Conservation (phyloP, 2,329 filamentous ascomycete genomes). For the Colletotrichum australisinense region DNA sequence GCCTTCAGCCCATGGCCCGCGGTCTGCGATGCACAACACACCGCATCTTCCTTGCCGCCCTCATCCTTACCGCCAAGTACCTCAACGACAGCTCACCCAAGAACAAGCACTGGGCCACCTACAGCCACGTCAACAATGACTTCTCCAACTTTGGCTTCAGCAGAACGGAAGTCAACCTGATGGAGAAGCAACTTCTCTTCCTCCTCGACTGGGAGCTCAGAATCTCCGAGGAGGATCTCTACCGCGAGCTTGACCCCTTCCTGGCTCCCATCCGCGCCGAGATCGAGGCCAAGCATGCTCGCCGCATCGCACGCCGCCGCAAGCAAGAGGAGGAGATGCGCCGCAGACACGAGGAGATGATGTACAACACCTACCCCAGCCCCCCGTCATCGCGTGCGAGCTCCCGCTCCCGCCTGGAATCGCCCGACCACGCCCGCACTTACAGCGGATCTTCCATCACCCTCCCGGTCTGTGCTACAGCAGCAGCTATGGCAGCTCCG, state of each 20-base stretch:
- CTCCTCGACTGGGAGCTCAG: constrained; percentile 94
- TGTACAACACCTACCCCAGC: constrained; percentile 52
- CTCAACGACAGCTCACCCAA: constrained; percentile 98
- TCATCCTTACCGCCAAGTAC: constrained; percentile 93
- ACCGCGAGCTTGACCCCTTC: constrained; percentile 88
- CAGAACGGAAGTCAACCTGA: constrained; percentile 95
- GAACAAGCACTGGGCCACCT: constrained; percentile 99
- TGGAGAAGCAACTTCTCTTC: constrained; percentile 98
- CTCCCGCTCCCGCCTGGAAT: constrained; percentile 52
- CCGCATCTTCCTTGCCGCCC: constrained; percentile 92
- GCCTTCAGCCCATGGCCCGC: constrained; percentile 93
- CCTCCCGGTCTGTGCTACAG: constrained; percentile 60
- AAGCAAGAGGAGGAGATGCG: constrained; percentile 54
- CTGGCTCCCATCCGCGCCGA: constrained; percentile 82
- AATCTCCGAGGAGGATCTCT: constrained; percentile 86
- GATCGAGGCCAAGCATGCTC: constrained; percentile 62
- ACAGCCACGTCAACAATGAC: constrained; percentile 80
- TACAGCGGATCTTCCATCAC: constrained; percentile 49
- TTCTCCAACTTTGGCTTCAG: constrained; percentile 85
- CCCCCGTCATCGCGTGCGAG: constrained; percentile 59
- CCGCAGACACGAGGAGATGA: constrained; percentile 50
- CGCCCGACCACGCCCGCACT: constrained; percentile 54
- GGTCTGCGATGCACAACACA: constrained; percentile 97
- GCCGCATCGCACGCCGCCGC: constrained; percentile 62
- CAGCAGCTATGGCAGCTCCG: constrained; percentile 49